Base-by-base conservation (phyloP, 176 grass and related monocot species). In the Juncus effusus region DNA sequence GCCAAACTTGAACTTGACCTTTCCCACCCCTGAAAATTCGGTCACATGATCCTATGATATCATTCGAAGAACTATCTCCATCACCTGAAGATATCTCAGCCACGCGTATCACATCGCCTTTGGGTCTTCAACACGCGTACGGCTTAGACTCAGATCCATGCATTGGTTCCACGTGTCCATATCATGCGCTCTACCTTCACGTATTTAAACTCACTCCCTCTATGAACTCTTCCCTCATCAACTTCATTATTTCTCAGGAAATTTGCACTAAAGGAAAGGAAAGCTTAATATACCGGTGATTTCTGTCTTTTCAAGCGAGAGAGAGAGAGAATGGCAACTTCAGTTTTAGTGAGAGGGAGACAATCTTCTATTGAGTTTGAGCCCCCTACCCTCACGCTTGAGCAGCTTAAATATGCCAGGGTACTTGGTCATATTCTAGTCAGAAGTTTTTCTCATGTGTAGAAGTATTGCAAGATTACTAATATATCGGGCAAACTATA, bases 391-490 rank as follows among this genome's bases (percentile, higher is more conserved):
- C 79, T 95, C 0, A 80, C 82, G 3, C 55, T 77, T 37, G 45
- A 76, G 51, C 70, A 89, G 59, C 65, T 95, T 75, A 80, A 79
- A 63, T 65, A 74, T 62, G 90, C 79, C 3, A 89, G 90, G 80
- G 87, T 90, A 83, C 42, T 7, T 59, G 56, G 1, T 42, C 7
- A 37, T 50, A 4, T 7, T 61, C 37, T 2, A 6, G 5, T 10
- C 36, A 62, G 4, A 36, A 19, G 14, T 65, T 64, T 47, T 28
- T 28, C 19, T 28, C 19, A 28, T 28, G 19, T 28, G 19, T 28
- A 62, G 4, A 36, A 19, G 14, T 65, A 52, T 47, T 47, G 44
- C 44, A 47, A 9, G 9, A 47, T 9, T 47, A 6, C 44, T 47
- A 47, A 47, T 47, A 47, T 47, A 28, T 28, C 19, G 19, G 19